Evolutionary conservation across 2,329 filamentous ascomycete genomes (phyloP), one percentile per base, ranked within the genome.

Genomic region (Triangularia setosa): DNA sequence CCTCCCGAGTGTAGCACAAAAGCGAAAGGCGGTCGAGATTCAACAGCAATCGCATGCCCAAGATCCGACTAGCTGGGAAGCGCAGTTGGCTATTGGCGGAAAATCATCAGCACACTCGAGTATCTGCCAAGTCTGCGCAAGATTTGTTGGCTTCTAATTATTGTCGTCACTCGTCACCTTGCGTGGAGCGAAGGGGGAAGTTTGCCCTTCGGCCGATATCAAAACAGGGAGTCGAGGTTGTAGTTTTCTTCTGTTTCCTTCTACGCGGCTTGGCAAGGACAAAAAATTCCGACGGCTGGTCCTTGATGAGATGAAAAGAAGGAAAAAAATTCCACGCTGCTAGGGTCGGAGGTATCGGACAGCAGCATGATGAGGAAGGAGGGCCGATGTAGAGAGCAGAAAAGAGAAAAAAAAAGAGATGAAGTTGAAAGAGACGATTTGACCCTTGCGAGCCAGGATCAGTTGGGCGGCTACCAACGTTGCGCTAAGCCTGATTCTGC

Each of bases 41-140:
- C 33, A 16, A n/a, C 40, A 48, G 30, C 9, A 4, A 33, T 33
- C 30, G 11, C n/a, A 44, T 21, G 40, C 21, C 40, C 40, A 48
- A 48, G 40, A 48, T n/a, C 40, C 40, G 40, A 48, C 40, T 12
- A 48, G 12, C 18, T 48, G 40, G 40, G 40, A 21, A 48, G n/a
- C n/a, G 18, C 21, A n/a, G 40, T 48, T 48, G 40, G 18, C n/a
- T 9, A 21, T 48, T 48, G 40, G 21, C 21, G 40, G 40, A 48
- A 48, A 48, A 48, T 48, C 33, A 40, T 40, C 40, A 48, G 40
- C 40, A 48, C 4, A 16, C 8, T 48, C 16, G 5, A 53, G 25
- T 14, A 14, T 16, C 14, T 24, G 55, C 64, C 64, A 65, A 63
- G 60, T 27, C 35, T 27, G 55, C 52, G 35, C 52, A 28, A 57